Conservation (phyloP, 495 filamentous ascomycete genomes). For the Xylaria cubensis region DNA sequence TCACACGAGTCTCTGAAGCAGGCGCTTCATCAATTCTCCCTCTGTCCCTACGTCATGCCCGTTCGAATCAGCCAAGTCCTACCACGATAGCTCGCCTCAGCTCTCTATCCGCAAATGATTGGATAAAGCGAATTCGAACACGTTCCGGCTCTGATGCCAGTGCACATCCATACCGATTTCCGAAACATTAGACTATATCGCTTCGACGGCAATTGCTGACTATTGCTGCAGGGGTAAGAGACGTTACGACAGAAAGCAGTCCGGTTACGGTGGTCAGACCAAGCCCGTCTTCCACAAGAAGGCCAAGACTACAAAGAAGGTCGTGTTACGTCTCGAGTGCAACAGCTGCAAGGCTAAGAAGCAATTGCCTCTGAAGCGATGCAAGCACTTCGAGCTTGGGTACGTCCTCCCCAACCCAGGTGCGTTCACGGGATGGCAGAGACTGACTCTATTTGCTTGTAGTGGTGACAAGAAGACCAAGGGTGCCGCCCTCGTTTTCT, state of each 20-base stretch:
- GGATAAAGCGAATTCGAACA: neutral
- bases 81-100: neutral
- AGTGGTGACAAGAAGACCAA: constrained; percentile 99
- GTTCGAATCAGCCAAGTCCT: neutral
- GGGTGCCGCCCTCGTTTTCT: constrained; percentile 99
- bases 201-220: constrained; percentile 65
- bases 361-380: constrained; percentile 96
- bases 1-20: neutral
- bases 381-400: constrained; percentile 99
- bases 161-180: neutral
- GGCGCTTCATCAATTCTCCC: neutral
- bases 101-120: neutral
- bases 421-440: neutral
- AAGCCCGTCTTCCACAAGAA: constrained; percentile 95
- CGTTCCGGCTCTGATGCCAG: neutral
- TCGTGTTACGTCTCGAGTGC: constrained; percentile 97
- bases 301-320: constrained; percentile 99
- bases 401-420: constrained; percentile 56
- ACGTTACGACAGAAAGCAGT: constrained; percentile 99
- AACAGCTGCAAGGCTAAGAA: constrained; percentile 97
- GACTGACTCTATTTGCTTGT: constrained; percentile 33
- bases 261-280: constrained; percentile 99
- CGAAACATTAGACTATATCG: constrained; percentile 50
- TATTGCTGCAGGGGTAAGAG: constrained; percentile 75
- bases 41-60: neutral